A percentile compares a stretch with the other conserved stretches of the same genome.
Evolutionary conservation across 1,284 basidiomycete species (phyloP).

Genomic region (Ustilago cynodontis): DNA sequence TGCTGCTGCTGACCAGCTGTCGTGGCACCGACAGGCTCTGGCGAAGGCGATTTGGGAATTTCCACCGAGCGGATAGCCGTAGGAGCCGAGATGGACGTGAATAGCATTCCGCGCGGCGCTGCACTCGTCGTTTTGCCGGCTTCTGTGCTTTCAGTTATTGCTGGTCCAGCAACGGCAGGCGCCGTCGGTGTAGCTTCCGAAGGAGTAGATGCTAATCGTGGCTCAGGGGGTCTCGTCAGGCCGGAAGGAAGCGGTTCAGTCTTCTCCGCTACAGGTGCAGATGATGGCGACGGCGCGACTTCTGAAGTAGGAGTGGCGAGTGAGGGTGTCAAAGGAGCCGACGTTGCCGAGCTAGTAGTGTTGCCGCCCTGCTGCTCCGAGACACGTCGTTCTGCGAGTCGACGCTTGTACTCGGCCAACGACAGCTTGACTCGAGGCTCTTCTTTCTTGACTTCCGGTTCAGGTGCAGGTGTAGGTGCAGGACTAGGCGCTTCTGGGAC

Average conservation of each 20-base stretch:
- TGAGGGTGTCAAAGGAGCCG: constrained; percentile 25
- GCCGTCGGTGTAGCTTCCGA: constrained; percentile 9
- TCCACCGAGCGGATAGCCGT: constrained; percentile 60
- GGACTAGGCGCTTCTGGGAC: not conserved
- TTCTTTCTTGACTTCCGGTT: constrained; percentile 47
- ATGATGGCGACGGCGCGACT: constrained; percentile 28
- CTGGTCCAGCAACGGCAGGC: constrained; percentile 11
- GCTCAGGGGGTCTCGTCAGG: constrained; percentile 15
- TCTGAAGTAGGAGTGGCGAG: constrained; percentile 28
- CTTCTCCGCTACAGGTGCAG: constrained; percentile 25
- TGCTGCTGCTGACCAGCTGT: constrained; percentile 6
- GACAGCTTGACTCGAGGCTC: constrained; percentile 63
- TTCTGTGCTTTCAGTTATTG: constrained; percentile 21
- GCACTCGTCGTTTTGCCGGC: constrained; percentile 19
- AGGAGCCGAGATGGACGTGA: constrained; percentile 50
- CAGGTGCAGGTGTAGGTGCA: constrained; percentile 10
- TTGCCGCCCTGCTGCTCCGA: constrained; percentile 38
- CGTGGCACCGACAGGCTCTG: constrained; percentile 18
- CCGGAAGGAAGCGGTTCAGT: constrained; percentile 15
- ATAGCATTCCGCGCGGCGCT: constrained; percentile 32
- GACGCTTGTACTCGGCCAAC: constrained; percentile 68
- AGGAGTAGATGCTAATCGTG: constrained; percentile 8
- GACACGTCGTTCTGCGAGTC: constrained; percentile 61
- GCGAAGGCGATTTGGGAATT: constrained; percentile 62
- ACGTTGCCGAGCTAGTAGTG: not conserved